Conservation (phyloP, 192 early-diverging fungal species). For the Coemansia sp. region DNA sequence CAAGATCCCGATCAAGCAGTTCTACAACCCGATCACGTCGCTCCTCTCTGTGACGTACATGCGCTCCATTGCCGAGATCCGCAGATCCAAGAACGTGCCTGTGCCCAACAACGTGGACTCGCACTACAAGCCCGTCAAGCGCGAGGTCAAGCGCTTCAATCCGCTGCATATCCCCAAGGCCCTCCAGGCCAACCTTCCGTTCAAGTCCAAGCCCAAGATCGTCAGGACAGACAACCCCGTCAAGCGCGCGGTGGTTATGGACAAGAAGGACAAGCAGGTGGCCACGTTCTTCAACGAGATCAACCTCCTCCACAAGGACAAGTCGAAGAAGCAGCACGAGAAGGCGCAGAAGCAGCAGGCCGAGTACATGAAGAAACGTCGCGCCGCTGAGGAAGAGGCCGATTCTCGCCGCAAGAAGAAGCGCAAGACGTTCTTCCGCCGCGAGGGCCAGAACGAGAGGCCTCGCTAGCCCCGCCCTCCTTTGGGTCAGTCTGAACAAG, state of each 20-base stretch:
- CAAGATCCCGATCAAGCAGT: conserved; percentile 91
- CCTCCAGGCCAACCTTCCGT: conserved; percentile 83
- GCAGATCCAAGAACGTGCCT: conserved; percentile 64
- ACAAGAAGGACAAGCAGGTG: conserved; percentile 90
- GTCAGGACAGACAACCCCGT: conserved; percentile 24
- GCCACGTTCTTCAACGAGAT: conserved; percentile 82
- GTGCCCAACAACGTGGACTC: conserved; percentile 84
- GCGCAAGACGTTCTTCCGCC: conserved; percentile 72
- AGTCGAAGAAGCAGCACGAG: conserved; percentile 66
- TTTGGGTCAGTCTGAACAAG: too few species aligned
- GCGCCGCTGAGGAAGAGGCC: conserved; percentile 50
- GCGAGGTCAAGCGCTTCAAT: conserved; percentile 78
- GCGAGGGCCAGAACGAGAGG: conserved; percentile 59
- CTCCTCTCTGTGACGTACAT: conserved; percentile 89
- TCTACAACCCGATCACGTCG: conserved; percentile 98
- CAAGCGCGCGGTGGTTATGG: conserved; percentile 82
- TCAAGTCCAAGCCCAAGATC: conserved; percentile 85
- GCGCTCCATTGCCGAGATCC: conserved; percentile 85
- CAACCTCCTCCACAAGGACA: conserved; percentile 69
- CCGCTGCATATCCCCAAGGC: conserved; percentile 78
- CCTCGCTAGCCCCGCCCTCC: not conserved
- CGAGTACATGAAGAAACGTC: conserved; percentile 58
- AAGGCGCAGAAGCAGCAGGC: conserved; percentile 62
- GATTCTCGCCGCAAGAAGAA: conserved; percentile 67
- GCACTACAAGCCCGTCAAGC: conserved; percentile 83